Conservation (phyloP, 2,329 filamentous ascomycete species). For the Talaromyces sp. region DNA sequence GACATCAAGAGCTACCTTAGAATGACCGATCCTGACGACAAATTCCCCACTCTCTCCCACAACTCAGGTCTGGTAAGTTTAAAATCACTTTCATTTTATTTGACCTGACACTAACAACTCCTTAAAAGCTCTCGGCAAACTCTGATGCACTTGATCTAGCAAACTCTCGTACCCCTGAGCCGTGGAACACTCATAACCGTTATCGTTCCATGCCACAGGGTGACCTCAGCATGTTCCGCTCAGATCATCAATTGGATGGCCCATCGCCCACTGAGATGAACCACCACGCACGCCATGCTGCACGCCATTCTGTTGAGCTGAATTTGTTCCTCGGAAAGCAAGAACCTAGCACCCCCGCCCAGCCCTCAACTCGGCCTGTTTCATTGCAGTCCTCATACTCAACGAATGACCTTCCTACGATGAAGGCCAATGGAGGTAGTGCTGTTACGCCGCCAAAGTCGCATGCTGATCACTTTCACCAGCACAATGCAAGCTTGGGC, state of each 20-base stretch:
- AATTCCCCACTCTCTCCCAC: slow-evolving; percentile 64
- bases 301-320: slow-evolving; percentile 41
- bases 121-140: slow-evolving; percentile 66
- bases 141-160: slow-evolving; percentile 77
- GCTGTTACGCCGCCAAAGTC: slow-evolving; percentile 48
- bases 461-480: slow-evolving; percentile 54
- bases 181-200: slow-evolving; percentile 61
- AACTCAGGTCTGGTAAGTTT: slow-evolving; percentile 49
- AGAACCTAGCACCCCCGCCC: slow-evolving; percentile 20
- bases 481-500: slow-evolving; percentile 77
- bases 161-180: slow-evolving; percentile 59
- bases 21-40: slow-evolving; percentile 70
- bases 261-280: slow-evolving; percentile 22
- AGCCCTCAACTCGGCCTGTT: slow-evolving; percentile 31
- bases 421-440: slow-evolving; percentile 60
- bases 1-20: slow-evolving; percentile 65
- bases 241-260: slow-evolving; percentile 27
- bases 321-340: slow-evolving; percentile 29
- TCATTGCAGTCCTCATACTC: slow-evolving; percentile 79
- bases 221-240: slow-evolving; percentile 37
- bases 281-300: slow-evolving; percentile 31
- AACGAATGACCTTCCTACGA: slow-evolving; percentile 77
- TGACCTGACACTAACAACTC: slow-evolving; percentile 18
- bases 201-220: slow-evolving; percentile 62
- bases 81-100: background rate